phyloP scores from a whole-genome alignment of 805 yeast genomes.

The Barnettozyma siamensis region DNA sequence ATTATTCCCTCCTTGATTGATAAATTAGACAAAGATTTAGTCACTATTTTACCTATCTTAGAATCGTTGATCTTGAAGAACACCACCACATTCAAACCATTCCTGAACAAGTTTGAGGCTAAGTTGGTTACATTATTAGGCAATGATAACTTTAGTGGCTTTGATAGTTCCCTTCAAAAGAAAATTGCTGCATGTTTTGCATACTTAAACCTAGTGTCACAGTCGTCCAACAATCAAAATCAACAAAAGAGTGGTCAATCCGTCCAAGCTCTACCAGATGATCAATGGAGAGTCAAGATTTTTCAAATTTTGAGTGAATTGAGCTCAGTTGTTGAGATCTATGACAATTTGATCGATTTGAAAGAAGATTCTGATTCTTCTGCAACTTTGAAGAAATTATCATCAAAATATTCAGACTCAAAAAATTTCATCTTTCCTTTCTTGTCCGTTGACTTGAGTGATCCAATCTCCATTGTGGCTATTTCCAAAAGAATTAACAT shows the following conservation, averaged over 20 bases:
- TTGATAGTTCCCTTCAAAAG: conserved; percentile 35
- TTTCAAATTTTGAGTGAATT: conserved; percentile 45
- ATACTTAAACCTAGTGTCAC: conserved; percentile 41
- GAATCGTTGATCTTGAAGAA: conserved; percentile 45
- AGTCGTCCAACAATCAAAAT: conserved; percentile 42
- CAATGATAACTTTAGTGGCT: conserved; percentile 30
- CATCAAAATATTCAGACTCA: conserved; percentile 22
- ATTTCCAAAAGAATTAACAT: conserved; percentile 47
- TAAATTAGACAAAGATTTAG: conserved; percentile 31
- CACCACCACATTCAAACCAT: conserved; percentile 79
- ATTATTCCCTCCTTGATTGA: conserved; percentile 52
- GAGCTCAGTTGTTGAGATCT: conserved; percentile 49
- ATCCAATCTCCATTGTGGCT: conserved; percentile 43
- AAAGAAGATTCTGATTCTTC: conserved; percentile 48
- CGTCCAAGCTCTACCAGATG: conserved; percentile 33
- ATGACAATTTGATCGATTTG: conserved; percentile 52
- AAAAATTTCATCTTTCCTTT: conserved; percentile 36
- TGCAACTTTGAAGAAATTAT: conserved; percentile 36
- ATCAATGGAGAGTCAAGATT: conserved; percentile 44
- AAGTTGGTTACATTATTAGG: conserved; percentile 34
- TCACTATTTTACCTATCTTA: conserved; percentile 33
- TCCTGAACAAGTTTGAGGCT: conserved; percentile 53
- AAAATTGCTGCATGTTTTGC: conserved; percentile 47
- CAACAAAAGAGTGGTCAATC: conserved; percentile 21
- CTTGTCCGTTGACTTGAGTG: conserved; percentile 54